Percentiles rank a stretch among this genome's conserved stretches.
These are phyloP conservation scores for Diospyros lotus DNA, from an alignment of 148 eudicot species.

Conservation along the genomic window DNA sequence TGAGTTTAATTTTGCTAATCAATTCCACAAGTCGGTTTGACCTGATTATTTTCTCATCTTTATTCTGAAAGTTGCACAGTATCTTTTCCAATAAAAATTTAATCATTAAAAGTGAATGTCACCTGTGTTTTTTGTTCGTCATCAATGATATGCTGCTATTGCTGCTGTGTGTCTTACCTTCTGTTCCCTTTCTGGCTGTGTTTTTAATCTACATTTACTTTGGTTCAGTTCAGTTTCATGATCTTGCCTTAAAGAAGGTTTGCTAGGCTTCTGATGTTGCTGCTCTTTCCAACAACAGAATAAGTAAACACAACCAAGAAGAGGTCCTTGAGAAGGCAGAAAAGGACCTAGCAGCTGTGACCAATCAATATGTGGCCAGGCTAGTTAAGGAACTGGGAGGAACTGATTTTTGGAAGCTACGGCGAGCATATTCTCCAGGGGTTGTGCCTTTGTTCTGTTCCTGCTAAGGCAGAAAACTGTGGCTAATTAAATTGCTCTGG, in stretches of 20 bases:
- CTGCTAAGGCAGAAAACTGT: conserved; percentile 2
- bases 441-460: conserved; percentile 30
- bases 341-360: conserved; percentile 82
- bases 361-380: conserved; percentile 60
- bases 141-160: neutral
- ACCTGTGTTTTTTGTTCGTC: neutral
- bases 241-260: neutral
- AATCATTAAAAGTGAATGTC: neutral
- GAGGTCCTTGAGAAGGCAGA: conserved; percentile 83
- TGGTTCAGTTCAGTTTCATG: neutral
- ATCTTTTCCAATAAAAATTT: neutral
- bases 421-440: conserved; percentile 98
- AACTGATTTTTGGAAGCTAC: conserved; percentile 91
- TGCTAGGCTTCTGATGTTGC: neutral
- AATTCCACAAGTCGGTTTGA: neutral
- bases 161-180: neutral
- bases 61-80: neutral
- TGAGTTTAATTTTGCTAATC: neutral
- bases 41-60: neutral
- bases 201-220: neutral
- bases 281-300: conserved; percentile 41
- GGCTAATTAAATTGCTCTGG: neutral
- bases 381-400: conserved; percentile 79
- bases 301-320: conserved; percentile 76
- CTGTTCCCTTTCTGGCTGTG: neutral